Evolutionary conservation across 768 basidiomycete species (phyloP).

Genomic region (Neoboletus subvelutipes): DNA sequence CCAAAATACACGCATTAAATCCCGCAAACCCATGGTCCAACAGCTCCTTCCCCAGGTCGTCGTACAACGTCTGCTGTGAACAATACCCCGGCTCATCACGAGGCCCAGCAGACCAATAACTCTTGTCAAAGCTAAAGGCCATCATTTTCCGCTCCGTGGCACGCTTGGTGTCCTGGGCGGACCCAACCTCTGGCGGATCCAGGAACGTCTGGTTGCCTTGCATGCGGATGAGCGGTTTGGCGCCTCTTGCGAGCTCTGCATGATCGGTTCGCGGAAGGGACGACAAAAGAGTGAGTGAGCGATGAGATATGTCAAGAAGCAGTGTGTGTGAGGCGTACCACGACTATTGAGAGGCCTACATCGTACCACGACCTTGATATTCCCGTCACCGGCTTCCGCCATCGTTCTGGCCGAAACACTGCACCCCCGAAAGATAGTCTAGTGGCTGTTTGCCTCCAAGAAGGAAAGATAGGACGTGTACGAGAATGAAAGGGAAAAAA

Average conservation of each 20-base stretch:
- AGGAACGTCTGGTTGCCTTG: slow-evolving; percentile 89
- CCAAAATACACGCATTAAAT: slow-evolving; percentile 98
- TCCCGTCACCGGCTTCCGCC: slow-evolving; percentile 80
- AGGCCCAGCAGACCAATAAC: slow-evolving; percentile 93
- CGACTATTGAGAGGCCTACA: slow-evolving; percentile 95
- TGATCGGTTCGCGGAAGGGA: slow-evolving; percentile 5
- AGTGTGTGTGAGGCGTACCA: slow-evolving; percentile 51
- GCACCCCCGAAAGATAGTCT: slow-evolving; percentile 12
- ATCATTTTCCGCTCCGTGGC: slow-evolving; percentile 89
- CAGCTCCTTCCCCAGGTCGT: slow-evolving; percentile 91
- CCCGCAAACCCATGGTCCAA: slow-evolving; percentile 95
- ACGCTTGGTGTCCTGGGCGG: slow-evolving; percentile 67
- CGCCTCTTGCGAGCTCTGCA: slow-evolving; percentile 88
- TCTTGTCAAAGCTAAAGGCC: slow-evolving; percentile 95
- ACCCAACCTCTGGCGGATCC: slow-evolving; percentile 82
- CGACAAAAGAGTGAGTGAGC: not conserved
- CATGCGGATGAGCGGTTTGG: slow-evolving; percentile 94
- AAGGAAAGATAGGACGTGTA: slow-evolving; percentile 12
- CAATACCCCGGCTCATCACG: slow-evolving; percentile 90
- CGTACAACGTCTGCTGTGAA: slow-evolving; percentile 91
- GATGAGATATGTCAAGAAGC: not conserved
- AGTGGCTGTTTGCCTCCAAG: slow-evolving; percentile 10
- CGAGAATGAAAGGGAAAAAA: slow-evolving; percentile 4
- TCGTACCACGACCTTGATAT: slow-evolving; percentile 92
- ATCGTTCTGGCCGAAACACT: slow-evolving; percentile 38